Conservation (phyloP, 371 early-diverging fungal genomes). For the Syncephalis plumigaleata region DNA sequence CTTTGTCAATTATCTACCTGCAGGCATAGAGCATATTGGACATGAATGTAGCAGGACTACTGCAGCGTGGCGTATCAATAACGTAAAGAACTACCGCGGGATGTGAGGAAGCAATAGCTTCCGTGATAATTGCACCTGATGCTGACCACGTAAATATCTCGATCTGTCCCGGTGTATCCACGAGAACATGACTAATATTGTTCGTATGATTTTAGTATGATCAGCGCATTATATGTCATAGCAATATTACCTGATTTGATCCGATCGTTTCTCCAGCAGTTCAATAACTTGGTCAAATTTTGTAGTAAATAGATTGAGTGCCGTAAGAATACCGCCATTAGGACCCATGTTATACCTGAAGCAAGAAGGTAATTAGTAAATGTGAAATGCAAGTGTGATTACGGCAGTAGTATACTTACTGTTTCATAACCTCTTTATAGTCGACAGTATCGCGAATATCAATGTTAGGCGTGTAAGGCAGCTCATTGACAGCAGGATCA, state of each 20-base stretch:
- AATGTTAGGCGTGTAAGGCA: slow-evolving; percentile 92
- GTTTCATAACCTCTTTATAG: slow-evolving; percentile 98
- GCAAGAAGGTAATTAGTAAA: not conserved
- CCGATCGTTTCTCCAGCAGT: slow-evolving; percentile 46
- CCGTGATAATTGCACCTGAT: slow-evolving; percentile 94
- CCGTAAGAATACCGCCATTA: slow-evolving; percentile 97
- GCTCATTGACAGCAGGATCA: slow-evolving; percentile 91
- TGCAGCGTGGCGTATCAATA: slow-evolving; percentile 91
- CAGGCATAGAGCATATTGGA: slow-evolving; percentile 99
- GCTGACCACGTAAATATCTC: slow-evolving; percentile 99
- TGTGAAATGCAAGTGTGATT: not conserved
- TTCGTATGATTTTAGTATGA: not conserved
- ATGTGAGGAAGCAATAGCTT: slow-evolving; percentile 79
- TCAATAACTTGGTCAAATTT: slow-evolving; percentile 91
- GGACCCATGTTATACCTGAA: slow-evolving; percentile 90
- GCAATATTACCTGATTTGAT: not conserved
- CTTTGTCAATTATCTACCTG: slow-evolving; percentile 13
- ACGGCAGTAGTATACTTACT: slow-evolving; percentile 32
- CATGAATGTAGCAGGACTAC: slow-evolving; percentile 95
- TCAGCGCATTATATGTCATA: no score
- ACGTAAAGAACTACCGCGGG: slow-evolving; percentile 92
- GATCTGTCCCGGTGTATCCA: slow-evolving; percentile 99
- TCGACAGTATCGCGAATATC: slow-evolving; percentile 98
- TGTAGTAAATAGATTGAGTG: slow-evolving; percentile 92
- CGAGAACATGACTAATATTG: slow-evolving; percentile 47